Evolutionary conservation across 2,329 filamentous ascomycete genomes (phyloP).

Genomic region (Calonectria montana): DNA sequence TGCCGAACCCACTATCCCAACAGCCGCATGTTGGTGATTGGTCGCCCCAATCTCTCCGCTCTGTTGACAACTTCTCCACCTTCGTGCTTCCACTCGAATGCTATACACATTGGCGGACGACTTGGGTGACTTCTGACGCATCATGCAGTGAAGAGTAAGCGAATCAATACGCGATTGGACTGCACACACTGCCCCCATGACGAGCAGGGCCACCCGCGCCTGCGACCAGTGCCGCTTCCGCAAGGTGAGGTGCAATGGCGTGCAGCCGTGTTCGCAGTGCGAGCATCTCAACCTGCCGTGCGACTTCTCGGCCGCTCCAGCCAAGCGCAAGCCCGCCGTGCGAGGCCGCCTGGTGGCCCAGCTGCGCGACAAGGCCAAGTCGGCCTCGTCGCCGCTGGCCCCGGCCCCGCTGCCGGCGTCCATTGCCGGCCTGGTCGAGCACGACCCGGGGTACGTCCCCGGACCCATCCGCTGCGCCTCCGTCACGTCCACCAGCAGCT

Average conservation of each 20-base stretch:
- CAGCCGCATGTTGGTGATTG: not conserved
- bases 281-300: slow-evolving; percentile 49
- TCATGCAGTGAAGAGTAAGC: not conserved
- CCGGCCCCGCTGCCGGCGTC: slow-evolving; percentile 1
- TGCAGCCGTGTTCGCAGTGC: slow-evolving; percentile 50
- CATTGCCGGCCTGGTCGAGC: slow-evolving; percentile 37
- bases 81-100: slow-evolving; percentile 9
- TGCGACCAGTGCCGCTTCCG: slow-evolving; percentile 53
- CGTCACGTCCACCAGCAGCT: slow-evolving; percentile 21
- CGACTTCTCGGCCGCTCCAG: slow-evolving; percentile 46
- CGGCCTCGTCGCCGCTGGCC: slow-evolving; percentile 23
- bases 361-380: slow-evolving; percentile 43
- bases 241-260: slow-evolving; percentile 52
- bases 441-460: not conserved
- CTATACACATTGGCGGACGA: not conserved
- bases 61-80: slow-evolving; percentile 18
- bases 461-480: slow-evolving; percentile 13
- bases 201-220: slow-evolving; percentile 40
- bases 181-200: slow-evolving; percentile 9
- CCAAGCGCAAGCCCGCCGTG: slow-evolving; percentile 49
- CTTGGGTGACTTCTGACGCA: not conserved
- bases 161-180: not conserved
- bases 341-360: slow-evolving; percentile 50
- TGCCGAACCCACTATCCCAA: not conserved
- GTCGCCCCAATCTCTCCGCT: not conserved